Evolutionary conservation across 345 rosid species (phyloP), one percentile per base, ranked within the genome.

Genomic region (Populus davidiana): DNA sequence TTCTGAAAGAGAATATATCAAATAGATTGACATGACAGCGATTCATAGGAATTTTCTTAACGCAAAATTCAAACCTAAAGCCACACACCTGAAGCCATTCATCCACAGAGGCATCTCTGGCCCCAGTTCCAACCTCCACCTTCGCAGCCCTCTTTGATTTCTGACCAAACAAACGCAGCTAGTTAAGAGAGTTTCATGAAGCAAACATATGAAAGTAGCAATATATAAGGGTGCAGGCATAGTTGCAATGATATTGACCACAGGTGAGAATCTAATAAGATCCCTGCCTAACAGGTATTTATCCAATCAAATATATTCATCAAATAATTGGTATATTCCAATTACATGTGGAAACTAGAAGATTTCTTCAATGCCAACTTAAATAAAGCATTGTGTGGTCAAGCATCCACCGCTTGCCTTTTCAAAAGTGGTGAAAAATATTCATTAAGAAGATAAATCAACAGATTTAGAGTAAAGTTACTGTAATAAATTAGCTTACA

Each of bases 11-110:
- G 27, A n/a, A 5, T 56, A 21, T n/a, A 9, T 56, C 62, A 8
- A 21, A 56, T 8, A 56, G 23, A 56, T 3, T 25, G 54, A 20
- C 74, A 68, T 38, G 77, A 78, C 33, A 31, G 2, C 20, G 20
- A 31, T 10, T 13, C 43, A 65, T n/a, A 18, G 8, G 23, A 69
- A 4, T 33, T 35, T 54, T 50, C 23, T 61, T 25, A 49, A 71
- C 50, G 54, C 35, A 25, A 49, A 62, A 10, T 56, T 43, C 54
- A 67, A 71, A 66, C 9, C 4, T 4, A 78, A 72, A 71, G 36
- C 25, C 43, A 77, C 81, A 72, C 7, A 91, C 99, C 98, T 96
- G 87, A 66, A 96, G 96, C 99, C 99, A 96, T 79, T 96, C 99
- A 75, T 96, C 97, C 88, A 84, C 79, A 1, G 94, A 90, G 56